Evolutionary conservation across 1,284 basidiomycete species (phyloP), one percentile per base, ranked within the genome.

Genomic region (Fomitiporia mediterranea): DNA sequence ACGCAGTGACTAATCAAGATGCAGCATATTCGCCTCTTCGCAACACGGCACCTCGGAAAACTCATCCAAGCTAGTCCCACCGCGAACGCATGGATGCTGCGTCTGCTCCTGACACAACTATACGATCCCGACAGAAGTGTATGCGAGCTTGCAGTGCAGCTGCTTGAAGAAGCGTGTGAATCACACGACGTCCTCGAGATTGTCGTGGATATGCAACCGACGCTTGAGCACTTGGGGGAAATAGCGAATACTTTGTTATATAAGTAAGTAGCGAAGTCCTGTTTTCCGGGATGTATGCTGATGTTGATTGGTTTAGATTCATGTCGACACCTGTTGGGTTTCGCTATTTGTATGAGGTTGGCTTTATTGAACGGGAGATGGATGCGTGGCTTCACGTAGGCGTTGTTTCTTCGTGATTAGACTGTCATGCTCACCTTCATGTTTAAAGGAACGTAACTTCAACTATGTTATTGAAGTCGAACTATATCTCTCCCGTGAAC

Each of bases 301-400:
- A 27, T 4, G 32, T 37, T 55, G 35, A 34, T 8, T 40, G n/a
- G 32, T 56, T 28, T 61, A 97, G 93, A 65, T 98, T 98, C 70
- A 89, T 99, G 76, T 97, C 95, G 2, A 98, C 94, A 0, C 83
- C 92, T 0, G 84, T 90, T 56, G 97, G 97, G 0, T 97, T 98
- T 68, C 81, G 84, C 2, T 98, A 96, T 69, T 79, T 99, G 2
- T 89, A 90, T 65, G 88, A 94, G 61, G 87, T 91, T 21, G 89
- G 90, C 17, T 98, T 97, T 66, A 95, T 99, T 57, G 89, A 94
- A 64, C 80, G 89, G 48, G 94, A 98, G 72, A 91, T 99, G 79
- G 94, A 99, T 62, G 81, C 85, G 58, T 99, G 97, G 97, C 91
- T 96, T 66, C 82, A 91, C 68, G 94, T 94, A 63, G n/a, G n/a